Evolutionary conservation across 2,329 filamentous ascomycete genomes (phyloP).

Genomic region (Nigrograna mackinnonii): DNA sequence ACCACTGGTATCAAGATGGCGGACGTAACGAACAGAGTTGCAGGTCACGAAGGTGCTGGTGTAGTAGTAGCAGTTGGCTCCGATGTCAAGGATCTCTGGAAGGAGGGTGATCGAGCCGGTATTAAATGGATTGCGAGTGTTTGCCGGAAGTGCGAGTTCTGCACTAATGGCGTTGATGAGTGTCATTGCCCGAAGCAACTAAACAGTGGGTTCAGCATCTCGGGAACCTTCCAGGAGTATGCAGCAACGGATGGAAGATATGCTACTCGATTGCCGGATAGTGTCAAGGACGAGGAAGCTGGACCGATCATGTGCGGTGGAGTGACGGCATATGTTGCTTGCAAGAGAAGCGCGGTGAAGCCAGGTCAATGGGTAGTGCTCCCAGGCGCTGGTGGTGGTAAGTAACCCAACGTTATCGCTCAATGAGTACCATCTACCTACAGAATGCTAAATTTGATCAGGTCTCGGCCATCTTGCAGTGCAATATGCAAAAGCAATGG

Average conservation of each 20-base stretch:
- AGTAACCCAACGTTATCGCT: constrained; percentile 13
- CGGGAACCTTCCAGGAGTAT: constrained; percentile 48
- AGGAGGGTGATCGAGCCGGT: constrained; percentile 59
- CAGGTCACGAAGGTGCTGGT: constrained; percentile 77
- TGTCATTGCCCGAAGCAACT: constrained; percentile 54
- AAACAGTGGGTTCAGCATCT: constrained; percentile 65
- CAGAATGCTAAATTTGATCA: constrained; percentile 23
- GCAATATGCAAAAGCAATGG: constrained; percentile 55
- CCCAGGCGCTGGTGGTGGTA: constrained; percentile 41
- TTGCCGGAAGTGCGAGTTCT: constrained; percentile 81
- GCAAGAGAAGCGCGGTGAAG: constrained; percentile 41
- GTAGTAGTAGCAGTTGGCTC: constrained; percentile 78
- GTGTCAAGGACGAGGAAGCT: constrained; percentile 47
- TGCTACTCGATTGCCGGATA: constrained; percentile 50
- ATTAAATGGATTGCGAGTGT: constrained; percentile 80
- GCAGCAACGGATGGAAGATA: constrained; percentile 50
- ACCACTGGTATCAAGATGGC: constrained; percentile 43
- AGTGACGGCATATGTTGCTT: constrained; percentile 53
- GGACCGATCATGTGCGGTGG: constrained; percentile 53
- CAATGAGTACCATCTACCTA: constrained; percentile 4
- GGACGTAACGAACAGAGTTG: constrained; percentile 76
- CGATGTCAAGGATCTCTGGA: constrained; percentile 70
- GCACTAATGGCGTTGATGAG: constrained; percentile 62
- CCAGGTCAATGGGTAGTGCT: constrained; percentile 46
- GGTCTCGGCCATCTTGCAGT: constrained; percentile 29